These are phyloP conservation scores for Kodamaea ohmeri DNA, from an alignment of 1,139 yeast genomes.

Conservation along the genomic window DNA sequence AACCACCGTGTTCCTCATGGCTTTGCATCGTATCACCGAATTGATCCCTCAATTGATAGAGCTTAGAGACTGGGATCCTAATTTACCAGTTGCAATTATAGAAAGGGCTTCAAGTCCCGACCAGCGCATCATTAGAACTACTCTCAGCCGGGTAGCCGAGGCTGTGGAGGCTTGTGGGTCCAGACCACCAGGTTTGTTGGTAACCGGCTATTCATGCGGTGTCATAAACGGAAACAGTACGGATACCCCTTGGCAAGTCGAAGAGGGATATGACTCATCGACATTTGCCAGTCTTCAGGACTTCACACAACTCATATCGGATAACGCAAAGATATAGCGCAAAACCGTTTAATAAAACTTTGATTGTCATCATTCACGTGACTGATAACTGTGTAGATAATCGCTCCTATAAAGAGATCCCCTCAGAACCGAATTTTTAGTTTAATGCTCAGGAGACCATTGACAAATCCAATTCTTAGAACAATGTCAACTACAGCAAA, in stretches of 20 bases:
- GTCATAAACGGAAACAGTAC: conserved; percentile 41
- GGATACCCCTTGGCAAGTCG: conserved; percentile 45
- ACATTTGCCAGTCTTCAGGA: conserved; percentile 1
- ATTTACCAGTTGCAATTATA: conserved; percentile 77
- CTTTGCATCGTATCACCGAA: conserved; percentile 76
- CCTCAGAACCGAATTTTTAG: not conserved
- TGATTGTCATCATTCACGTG: conserved; percentile 7
- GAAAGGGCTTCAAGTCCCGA: conserved; percentile 95
- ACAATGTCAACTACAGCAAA: conserved; percentile 10
- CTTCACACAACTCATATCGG: conserved; percentile 1
- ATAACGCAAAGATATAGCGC: conserved; percentile 1
- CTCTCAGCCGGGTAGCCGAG: conserved; percentile 59
- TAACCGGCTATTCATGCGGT: conserved; percentile 78
- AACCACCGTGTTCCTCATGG: conserved; percentile 89
- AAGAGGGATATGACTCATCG: conserved; percentile 48
- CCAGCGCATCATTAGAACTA: conserved; percentile 79
- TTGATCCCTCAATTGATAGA: conserved; percentile 57
- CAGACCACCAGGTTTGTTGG: conserved; percentile 89
- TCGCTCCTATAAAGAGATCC: not conserved
- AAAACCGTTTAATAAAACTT: conserved; percentile 1
- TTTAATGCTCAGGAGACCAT: conserved; percentile 1
- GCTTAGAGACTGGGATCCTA: conserved; percentile 62
- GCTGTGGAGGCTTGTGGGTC: conserved; percentile 83
- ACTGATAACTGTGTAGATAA: conserved; percentile 4
- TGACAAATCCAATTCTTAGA: conserved; percentile 2